Evolutionary conservation across 73 alveolate genomes (phyloP).

Genomic region (Tetrahymena elliotti): DNA sequence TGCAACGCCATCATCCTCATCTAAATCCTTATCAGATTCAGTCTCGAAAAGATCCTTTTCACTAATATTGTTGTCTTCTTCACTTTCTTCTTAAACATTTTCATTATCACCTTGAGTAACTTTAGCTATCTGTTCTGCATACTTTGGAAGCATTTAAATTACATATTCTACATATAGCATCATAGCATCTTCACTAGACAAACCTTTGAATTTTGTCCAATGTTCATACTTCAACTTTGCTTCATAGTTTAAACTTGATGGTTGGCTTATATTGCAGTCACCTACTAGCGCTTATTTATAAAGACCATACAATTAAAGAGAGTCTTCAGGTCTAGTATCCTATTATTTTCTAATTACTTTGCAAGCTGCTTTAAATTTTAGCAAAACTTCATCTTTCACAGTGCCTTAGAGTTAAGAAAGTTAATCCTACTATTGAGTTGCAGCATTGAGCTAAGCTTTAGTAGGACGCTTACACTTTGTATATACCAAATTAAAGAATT

Average conservation of each 20-base stretch:
- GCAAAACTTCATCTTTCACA: background rate
- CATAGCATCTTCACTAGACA: background rate
- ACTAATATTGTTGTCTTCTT: background rate
- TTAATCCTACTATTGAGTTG: background rate
- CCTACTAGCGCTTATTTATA: background rate
- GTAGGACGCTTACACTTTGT: background rate
- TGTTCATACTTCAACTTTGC: background rate
- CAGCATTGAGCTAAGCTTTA: background rate
- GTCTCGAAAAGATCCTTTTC: background rate
- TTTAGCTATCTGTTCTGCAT: background rate
- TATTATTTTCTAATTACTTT: background rate
- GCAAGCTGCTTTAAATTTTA: background rate
- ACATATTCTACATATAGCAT: background rate
- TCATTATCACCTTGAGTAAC: background rate
- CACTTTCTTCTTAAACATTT: background rate
- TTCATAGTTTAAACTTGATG: background rate
- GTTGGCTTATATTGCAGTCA: background rate
- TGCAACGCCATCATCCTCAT: background rate
- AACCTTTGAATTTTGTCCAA: background rate
- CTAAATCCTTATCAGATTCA: background rate
- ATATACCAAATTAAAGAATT: background rate
- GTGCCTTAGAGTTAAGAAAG: background rate
- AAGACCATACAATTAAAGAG: background rate
- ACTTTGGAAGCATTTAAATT: background rate
- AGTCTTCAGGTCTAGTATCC: background rate